Base-by-base conservation (phyloP, 352 stramenopile genomes). In the Pythium volutum region DNA sequence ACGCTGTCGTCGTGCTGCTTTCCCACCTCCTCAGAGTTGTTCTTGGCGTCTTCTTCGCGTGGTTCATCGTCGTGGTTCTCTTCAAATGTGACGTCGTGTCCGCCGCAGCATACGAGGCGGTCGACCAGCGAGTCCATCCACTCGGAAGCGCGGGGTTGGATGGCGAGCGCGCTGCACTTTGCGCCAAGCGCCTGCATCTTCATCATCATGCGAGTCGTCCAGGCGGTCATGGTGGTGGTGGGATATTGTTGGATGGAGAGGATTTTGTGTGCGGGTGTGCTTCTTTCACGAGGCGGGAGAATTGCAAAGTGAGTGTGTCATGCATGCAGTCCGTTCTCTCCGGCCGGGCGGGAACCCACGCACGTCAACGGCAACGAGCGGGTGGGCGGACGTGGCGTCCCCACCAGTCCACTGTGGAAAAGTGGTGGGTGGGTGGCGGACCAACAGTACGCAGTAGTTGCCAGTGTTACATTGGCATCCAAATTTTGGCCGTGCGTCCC, bases 341-440 rank as follows among this genome's bases (percentile, higher is more conserved):
- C 36, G 36, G 36, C 12, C 8, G 36, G 12, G 36, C 4, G 36
- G 36, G 4, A 16, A 18, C n/a, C n/a, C n/a, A n/a, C n/a, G n/a
- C n/a, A n/a, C n/a, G n/a, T 43, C 36, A 15, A 43, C n/a, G 36
- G 14, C n/a, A 27, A 27, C 5, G 42, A 52, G 26, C 46, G 31
- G 18, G 15, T 7, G 12, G 23, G 26, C 26, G 31, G 18, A 26
- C n/a, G 42, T n/a, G 2, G 23, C 54, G 54, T 61, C 54, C 54
- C 42, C 54, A 41, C 53, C 20, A 45, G 31, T 61, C 54, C 46
- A 63, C 55, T 42, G 23, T 42, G 20, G n/a, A n/a, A n/a, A n/a
- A n/a, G n/a, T n/a, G n/a, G n/a, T n/a, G n/a, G n/a, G n/a, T n/a
- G n/a, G n/a, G n/a, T n/a, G n/a, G n/a, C n/a, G n/a, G n/a, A n/a